Percentiles rank a stretch among this genome's conserved stretches.
Evolutionary conservation across 768 basidiomycete species (phyloP).

Genomic region (Rubroboletus satanas): DNA sequence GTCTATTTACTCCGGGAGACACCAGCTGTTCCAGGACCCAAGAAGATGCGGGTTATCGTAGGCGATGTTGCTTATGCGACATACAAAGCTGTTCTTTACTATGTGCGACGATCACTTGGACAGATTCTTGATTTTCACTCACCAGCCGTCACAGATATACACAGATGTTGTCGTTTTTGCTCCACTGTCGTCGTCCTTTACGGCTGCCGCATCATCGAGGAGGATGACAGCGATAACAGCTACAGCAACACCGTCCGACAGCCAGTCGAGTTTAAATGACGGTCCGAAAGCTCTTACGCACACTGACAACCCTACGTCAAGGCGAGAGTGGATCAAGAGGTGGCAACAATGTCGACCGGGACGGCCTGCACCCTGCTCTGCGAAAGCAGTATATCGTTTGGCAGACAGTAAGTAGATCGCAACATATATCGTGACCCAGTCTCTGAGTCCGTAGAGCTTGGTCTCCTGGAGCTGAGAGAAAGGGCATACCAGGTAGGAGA

Average conservation of each 20-base stretch:
- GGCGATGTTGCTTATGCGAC: slow-evolving; percentile 59
- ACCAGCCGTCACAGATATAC: slow-evolving; percentile 54
- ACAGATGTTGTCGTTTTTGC: slow-evolving; percentile 84
- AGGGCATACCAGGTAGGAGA: slow-evolving; percentile 53
- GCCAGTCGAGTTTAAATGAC: slow-evolving; percentile 33
- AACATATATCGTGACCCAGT: not conserved
- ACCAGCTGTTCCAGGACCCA: slow-evolving; percentile 39
- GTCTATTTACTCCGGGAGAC: not conserved
- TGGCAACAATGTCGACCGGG: slow-evolving; percentile 63
- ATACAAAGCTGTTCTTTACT: slow-evolving; percentile 69
- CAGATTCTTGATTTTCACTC: not conserved
- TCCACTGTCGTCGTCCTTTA: slow-evolving; percentile 72
- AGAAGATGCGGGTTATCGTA: slow-evolving; percentile 51
- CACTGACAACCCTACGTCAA: slow-evolving; percentile 32
- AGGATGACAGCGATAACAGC: slow-evolving; percentile 4
- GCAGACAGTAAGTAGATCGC: slow-evolving; percentile 64
- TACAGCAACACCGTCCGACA: slow-evolving; percentile 32
- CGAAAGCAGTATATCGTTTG: slow-evolving; percentile 79
- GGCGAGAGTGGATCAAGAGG: slow-evolving; percentile 68
- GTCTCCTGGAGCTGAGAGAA: slow-evolving; percentile 66
- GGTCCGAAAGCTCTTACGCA: slow-evolving; percentile 7
- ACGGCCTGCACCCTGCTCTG: slow-evolving; percentile 70
- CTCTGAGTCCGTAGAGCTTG: slow-evolving; percentile 49
- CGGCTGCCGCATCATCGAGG: slow-evolving; percentile 20
- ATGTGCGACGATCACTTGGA: slow-evolving; percentile 43